A percentile compares a stretch with the other conserved stretches of the same genome.
phyloP scores from a whole-genome alignment of 495 filamentous ascomycete species.

The Aspergillus diversus region DNA sequence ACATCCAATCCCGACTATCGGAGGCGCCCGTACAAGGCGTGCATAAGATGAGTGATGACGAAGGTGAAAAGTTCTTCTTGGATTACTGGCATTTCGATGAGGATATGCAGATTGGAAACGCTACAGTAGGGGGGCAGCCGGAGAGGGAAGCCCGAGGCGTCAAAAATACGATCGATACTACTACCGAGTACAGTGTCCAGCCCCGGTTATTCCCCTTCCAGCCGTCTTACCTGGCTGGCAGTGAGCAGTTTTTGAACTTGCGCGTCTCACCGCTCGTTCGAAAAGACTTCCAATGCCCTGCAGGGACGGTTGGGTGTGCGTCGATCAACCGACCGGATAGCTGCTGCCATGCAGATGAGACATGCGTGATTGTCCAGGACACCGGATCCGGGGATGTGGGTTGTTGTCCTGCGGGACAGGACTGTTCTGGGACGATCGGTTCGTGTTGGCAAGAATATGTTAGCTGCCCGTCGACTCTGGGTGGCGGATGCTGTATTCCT shows the following conservation, averaged over 20 bases:
- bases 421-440: conserved; percentile 67
- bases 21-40: conserved; percentile 42
- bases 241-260: conserved; percentile 13
- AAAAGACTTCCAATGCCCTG: conserved; percentile 74
- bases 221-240: conserved; percentile 45
- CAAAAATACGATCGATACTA: neutral
- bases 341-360: conserved; percentile 72
- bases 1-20: conserved; percentile 24
- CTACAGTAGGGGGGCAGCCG: neutral
- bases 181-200: conserved; percentile 9
- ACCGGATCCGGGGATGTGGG: conserved; percentile 77
- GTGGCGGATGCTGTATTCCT: conserved; percentile 87
- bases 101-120: conserved; percentile 19
- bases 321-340: conserved; percentile 71
- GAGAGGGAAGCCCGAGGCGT: neutral
- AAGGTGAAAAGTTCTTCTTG: conserved; percentile 82
- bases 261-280: conserved; percentile 32
- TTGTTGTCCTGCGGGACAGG: conserved; percentile 77
- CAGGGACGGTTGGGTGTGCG: conserved; percentile 67
- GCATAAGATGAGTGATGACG: conserved; percentile 79
- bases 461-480: conserved; percentile 66
- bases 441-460: conserved; percentile 67
- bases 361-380: conserved; percentile 72
- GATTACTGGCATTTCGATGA: conserved; percentile 60
- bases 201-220: conserved; percentile 36